Conservation (phyloP, 2,329 filamentous ascomycete species). For the Cadophora sp. region DNA sequence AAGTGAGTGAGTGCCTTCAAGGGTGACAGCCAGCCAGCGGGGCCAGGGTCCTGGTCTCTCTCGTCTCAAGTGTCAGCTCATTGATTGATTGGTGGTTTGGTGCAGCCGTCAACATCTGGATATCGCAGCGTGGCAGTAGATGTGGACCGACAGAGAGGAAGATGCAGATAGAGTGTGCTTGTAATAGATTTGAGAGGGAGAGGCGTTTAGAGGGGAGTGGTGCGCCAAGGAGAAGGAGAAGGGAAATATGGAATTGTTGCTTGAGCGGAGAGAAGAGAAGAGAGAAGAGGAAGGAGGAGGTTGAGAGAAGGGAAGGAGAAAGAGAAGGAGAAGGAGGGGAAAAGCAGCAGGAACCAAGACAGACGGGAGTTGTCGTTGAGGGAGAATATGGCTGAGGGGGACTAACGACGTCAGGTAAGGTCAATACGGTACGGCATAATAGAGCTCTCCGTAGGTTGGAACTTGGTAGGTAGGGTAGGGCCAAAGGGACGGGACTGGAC, state of each 20-base stretch:
- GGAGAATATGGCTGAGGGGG: too few species aligned
- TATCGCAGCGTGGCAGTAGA: not conserved
- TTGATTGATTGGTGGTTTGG: not conserved
- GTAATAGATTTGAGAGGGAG: not conserved
- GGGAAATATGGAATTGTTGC: not conserved
- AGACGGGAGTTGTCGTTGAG: slow-evolving; percentile 2
- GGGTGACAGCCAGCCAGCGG: slow-evolving; percentile 7
- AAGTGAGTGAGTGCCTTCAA: not conserved
- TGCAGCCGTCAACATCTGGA: slow-evolving; percentile 11
- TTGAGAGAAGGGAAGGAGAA: not conserved
- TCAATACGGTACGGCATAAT: too few species aligned
- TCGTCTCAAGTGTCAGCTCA: slow-evolving; percentile 6
- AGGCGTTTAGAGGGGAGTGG: not conserved
- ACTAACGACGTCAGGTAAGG: too few species aligned
- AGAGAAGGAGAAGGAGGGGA: not conserved
- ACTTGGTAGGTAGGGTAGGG: too few species aligned
- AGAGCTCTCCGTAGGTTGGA: too few species aligned
- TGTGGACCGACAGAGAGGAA: not conserved
- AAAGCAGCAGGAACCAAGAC: not conserved
- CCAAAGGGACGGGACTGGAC: too few species aligned
- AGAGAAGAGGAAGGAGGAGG: not conserved
- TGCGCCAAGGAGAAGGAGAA: not conserved
- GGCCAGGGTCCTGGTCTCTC: not conserved
- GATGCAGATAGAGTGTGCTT: not conserved
- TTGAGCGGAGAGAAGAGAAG: not conserved